These are phyloP conservation scores for Blastocladiella emersonii DNA, from an alignment of 371 early-diverging fungal species.

Conservation along the genomic window DNA sequence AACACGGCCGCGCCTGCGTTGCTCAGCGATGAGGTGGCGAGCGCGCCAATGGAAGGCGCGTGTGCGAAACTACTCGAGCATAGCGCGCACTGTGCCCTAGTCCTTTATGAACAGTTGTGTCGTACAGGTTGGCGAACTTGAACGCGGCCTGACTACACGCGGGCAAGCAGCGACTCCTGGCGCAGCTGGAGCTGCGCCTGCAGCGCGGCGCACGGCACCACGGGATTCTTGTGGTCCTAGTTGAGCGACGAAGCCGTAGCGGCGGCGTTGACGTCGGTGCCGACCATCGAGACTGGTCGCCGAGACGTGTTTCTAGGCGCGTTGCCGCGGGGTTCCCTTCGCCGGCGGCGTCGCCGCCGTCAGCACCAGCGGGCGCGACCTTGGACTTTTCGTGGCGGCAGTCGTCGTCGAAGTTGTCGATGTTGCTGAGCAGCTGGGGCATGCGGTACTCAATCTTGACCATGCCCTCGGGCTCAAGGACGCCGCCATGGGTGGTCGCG, in stretches of 20 bases:
- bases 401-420: constrained; percentile 74
- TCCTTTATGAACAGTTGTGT: constrained; percentile 89
- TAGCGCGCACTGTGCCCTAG: constrained; percentile 72
- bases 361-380: constrained; percentile 35
- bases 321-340: constrained; percentile 16
- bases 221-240: constrained; percentile 19
- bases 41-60: constrained; percentile 90
- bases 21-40: constrained; percentile 49
- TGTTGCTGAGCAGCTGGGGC: constrained; percentile 73
- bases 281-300: not conserved
- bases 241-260: not conserved
- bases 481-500: constrained; percentile 78
- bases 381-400: constrained; percentile 57
- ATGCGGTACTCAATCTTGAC: constrained; percentile 98
- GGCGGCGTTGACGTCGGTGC: too few relatives aligned
- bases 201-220: constrained; percentile 34
- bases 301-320: not conserved
- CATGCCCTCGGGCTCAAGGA: constrained; percentile 95
- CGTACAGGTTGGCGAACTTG: constrained; percentile 94
- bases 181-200: constrained; percentile 61
- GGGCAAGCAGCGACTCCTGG: constrained; percentile 72
- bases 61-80: constrained; percentile 64
- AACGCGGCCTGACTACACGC: constrained; percentile 84
- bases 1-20: not conserved
- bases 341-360: constrained; percentile 24